Conservation (phyloP, 805 yeast species). For the Ogataea angusta region DNA sequence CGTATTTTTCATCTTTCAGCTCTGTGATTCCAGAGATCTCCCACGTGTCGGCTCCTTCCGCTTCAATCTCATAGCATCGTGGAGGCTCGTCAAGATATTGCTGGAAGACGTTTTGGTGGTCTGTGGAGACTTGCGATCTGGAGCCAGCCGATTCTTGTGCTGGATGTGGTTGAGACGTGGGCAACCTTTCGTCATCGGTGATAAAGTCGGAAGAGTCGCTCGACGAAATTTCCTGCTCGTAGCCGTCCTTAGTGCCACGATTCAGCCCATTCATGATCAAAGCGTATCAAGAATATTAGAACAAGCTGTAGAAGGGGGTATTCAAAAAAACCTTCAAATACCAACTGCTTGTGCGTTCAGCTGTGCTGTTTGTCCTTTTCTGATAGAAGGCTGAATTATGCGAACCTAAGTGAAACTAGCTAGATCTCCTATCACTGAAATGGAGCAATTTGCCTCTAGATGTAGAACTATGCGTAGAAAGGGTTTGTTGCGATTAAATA, state of each 20-base stretch:
- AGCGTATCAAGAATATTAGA: conserved; percentile 1
- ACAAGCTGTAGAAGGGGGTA: background rate
- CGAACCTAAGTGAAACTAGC: background rate
- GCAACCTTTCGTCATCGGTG: conserved; percentile 18
- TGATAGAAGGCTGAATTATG: background rate
- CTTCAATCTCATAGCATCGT: conserved; percentile 31
- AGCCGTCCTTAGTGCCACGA: conserved; percentile 9
- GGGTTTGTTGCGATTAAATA: background rate
- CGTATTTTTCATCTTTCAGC: conserved; percentile 33
- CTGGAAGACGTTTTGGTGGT: conserved; percentile 19
- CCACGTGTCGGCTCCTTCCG: conserved; percentile 38
- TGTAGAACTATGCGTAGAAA: background rate
- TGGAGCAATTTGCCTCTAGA: conserved; percentile 8
- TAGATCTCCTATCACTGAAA: conserved; percentile 3
- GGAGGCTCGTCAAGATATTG: conserved; percentile 27
- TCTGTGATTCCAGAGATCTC: conserved; percentile 33
- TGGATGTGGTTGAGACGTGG: conserved; percentile 3
- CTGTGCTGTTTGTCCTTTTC: background rate
- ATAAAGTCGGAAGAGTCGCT: conserved; percentile 24
- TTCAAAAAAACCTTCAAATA: background rate
- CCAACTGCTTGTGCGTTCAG: too few relatives aligned
- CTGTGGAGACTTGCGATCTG: conserved; percentile 19
- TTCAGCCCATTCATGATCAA: conserved; percentile 10
- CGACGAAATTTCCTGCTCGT: conserved; percentile 24
- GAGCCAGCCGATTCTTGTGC: background rate